phyloP scores from a whole-genome alignment of 2,329 filamentous ascomycete genomes.

The Talaromyces sp. region DNA sequence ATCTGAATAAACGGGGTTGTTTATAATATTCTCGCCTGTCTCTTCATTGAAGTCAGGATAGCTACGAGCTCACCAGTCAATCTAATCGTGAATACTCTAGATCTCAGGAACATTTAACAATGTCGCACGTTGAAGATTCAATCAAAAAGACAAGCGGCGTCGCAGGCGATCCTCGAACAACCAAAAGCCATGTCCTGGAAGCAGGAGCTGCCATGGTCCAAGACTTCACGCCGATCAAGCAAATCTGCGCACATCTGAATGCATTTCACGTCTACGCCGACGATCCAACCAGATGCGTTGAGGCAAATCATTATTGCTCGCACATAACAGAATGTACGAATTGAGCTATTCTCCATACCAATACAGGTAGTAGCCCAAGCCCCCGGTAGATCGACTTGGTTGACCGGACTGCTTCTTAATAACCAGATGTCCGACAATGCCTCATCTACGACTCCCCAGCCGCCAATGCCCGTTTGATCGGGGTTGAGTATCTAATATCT shows the following conservation, averaged over 20 bases:
- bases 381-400: not conserved
- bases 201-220: slow-evolving; percentile 41
- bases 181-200: slow-evolving; percentile 43
- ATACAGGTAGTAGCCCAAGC: too few species aligned
- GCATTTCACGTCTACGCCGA: slow-evolving; percentile 84
- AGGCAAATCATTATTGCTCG: slow-evolving; percentile 83
- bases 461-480: slow-evolving; percentile 72
- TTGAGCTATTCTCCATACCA: not conserved
- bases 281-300: slow-evolving; percentile 69
- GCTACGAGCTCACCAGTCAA: too few species aligned
- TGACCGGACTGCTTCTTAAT: not conserved
- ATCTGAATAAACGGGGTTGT: too few species aligned
- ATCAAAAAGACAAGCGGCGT: slow-evolving; percentile 12
- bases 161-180: slow-evolving; percentile 36
- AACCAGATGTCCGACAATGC: slow-evolving; percentile 74
- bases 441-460: slow-evolving; percentile 76
- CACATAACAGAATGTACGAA: slow-evolving; percentile 65
- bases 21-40: too few species aligned
- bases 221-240: slow-evolving; percentile 69
- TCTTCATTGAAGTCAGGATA: too few species aligned
- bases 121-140: slow-evolving; percentile 14
- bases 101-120: not conserved
- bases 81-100: too few species aligned
- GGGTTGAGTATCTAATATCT: slow-evolving; percentile 86
- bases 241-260: slow-evolving; percentile 80